Evolutionary conservation across 208 protist species (phyloP).

Genomic region (Vickermania spadyakhi): DNA sequence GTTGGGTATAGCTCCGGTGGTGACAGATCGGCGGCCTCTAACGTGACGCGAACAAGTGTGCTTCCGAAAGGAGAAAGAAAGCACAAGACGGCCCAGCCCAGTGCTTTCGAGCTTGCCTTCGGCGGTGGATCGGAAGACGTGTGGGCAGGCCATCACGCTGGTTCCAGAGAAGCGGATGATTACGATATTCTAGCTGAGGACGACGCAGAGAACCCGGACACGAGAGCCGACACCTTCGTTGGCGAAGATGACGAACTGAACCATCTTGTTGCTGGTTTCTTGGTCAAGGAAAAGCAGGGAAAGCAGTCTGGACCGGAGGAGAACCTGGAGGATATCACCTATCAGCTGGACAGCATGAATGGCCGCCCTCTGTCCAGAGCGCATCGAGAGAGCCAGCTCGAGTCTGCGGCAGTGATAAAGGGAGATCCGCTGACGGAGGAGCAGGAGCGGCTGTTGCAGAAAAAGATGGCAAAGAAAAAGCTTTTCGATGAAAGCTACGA

Average conservation of each 20-base stretch:
- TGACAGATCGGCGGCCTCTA: background rate
- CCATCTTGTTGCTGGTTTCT: constrained; percentile 20
- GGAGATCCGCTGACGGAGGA: constrained; percentile 49
- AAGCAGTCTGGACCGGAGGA: constrained; percentile 4
- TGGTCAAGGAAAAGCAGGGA: constrained; percentile 12
- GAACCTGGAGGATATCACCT: constrained; percentile 34
- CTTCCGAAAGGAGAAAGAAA: background rate
- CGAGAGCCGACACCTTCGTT: constrained; percentile 14
- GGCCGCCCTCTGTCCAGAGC: constrained; percentile 9
- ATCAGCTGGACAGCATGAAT: constrained; percentile 38
- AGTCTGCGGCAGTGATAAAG: constrained; percentile 32
- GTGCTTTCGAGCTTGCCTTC: background rate
- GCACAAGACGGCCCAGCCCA: background rate
- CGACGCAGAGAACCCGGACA: constrained; percentile 12
- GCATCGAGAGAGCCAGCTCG: constrained; percentile 27
- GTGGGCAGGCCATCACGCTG: constrained; percentile 8
- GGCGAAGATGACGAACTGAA: constrained; percentile 21
- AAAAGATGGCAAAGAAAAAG: constrained; percentile 89
- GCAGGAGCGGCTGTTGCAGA: constrained; percentile 68
- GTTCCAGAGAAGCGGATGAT: constrained; percentile 16
- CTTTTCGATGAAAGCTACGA: constrained; percentile 83
- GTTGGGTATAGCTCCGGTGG: constrained; percentile 8
- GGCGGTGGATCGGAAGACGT: background rate
- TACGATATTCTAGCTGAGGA: constrained; percentile 70
- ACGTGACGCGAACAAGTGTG: background rate